phyloP scores from a whole-genome alignment of 345 rosid species.

The Rhizophora mangle region DNA sequence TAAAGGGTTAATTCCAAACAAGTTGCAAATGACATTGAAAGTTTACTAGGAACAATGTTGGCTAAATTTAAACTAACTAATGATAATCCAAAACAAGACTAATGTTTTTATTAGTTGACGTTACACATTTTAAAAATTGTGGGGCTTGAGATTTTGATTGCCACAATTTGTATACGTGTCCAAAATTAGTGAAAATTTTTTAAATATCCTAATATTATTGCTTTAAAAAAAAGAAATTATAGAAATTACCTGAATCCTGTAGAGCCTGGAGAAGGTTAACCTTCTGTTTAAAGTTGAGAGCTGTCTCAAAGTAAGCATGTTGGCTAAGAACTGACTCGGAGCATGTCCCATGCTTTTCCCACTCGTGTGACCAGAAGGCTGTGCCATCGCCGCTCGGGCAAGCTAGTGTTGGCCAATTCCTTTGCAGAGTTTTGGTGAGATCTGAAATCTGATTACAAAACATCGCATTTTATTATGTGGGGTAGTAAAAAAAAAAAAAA shows the following conservation, averaged over 20 bases:
- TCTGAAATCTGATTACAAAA: slow-evolving; percentile 44
- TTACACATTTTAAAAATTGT: no score
- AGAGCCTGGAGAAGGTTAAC: slow-evolving; percentile 53
- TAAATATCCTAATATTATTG: neutral
- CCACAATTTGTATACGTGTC: no score
- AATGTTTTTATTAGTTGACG: no score
- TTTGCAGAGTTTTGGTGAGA: slow-evolving; percentile 48
- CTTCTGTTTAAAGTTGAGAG: slow-evolving; percentile 52
- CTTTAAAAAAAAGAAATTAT: neutral
- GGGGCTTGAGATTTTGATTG: no score
- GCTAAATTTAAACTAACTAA: no score
- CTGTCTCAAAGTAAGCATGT: slow-evolving; percentile 58
- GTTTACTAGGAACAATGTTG: no score
- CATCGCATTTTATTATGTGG: no score
- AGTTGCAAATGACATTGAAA: no score
- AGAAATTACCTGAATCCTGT: slow-evolving; percentile 45
- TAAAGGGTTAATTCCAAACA: no score
- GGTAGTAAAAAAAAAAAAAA: no score
- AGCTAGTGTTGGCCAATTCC: slow-evolving; percentile 76
- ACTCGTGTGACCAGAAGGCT: slow-evolving; percentile 81
- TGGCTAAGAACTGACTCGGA: slow-evolving; percentile 72
- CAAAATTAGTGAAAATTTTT: no score
- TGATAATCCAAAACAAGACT: no score
- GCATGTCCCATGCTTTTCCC: slow-evolving; percentile 98
- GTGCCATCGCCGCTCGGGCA: slow-evolving; percentile 68